phyloP scores from a whole-genome alignment of 2,329 filamentous ascomycete species.

The Hypocrella siamensis region DNA sequence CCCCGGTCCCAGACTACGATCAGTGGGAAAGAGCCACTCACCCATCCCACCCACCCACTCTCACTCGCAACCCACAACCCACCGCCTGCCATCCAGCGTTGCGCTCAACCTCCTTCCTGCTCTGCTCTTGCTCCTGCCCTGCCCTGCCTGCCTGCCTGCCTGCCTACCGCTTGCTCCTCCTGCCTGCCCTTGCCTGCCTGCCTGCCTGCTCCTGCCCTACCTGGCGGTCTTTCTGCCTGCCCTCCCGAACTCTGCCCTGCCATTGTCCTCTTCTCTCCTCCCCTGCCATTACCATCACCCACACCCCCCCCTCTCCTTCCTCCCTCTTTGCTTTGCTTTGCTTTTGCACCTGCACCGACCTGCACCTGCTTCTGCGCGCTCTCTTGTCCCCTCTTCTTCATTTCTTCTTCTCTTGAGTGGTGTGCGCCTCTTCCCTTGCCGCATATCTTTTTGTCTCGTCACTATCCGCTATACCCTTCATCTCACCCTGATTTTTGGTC shows the following conservation, averaged over 20 bases:
- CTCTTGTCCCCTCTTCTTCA: not conserved
- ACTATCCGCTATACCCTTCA: not conserved
- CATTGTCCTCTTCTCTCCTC: not conserved
- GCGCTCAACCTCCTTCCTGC: not conserved
- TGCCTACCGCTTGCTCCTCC: not conserved
- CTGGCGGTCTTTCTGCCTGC: not conserved
- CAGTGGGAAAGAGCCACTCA: not conserved
- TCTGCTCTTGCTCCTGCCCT: not conserved
- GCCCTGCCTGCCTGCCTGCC: not conserved
- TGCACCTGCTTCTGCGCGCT: not conserved
- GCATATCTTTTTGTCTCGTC: not conserved
- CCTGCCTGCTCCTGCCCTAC: not conserved
- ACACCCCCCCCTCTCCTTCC: not conserved
- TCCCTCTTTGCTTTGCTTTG: not conserved
- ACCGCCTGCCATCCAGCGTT: no score
- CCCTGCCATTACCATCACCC: not conserved
- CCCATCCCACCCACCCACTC: not conserved
- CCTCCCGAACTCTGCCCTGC: not conserved
- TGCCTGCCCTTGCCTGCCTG: not conserved
- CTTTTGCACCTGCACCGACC: not conserved
- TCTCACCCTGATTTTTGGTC: not conserved
- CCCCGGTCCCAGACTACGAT: not conserved
- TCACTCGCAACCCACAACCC: no score
- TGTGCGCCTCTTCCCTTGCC: not conserved
- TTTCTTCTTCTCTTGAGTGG: not conserved